Base-by-base conservation (phyloP, 2,329 filamentous ascomycete genomes). In the Boeremia lycopersici region DNA sequence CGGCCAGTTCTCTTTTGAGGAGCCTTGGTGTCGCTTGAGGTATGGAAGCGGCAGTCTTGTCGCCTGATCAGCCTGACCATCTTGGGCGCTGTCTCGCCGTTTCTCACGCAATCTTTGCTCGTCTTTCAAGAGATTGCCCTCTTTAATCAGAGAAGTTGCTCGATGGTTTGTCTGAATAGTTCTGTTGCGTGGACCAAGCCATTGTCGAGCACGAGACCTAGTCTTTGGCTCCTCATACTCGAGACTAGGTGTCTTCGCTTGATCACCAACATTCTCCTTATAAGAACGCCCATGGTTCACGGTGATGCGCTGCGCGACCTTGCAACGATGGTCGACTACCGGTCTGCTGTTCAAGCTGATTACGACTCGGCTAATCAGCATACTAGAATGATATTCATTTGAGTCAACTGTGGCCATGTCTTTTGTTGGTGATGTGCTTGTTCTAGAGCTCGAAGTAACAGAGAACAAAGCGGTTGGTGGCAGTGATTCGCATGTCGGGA, bases 311-410 rank as follows among this genome's bases (percentile, higher is more conserved):
- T 60, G 60, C 8, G 60, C 34, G 19, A 43, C 34, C 2, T 43
- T 23, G 62, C 65, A 70, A 6, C 26, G 35, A 38, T 63, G 62
- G 34, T 71, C 65, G 3, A 72, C 41, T 6, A 71, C 13, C 6
- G 29, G n/a, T 2, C 31, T 34, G 8, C 56, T 55, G 15, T 59
- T 23, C n/a, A 53, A 48, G 6, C 63, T 59, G 11, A 72, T 58
- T 2, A 68, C 47, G 4, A 70, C 53, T 11, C 62, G 61, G 7
- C 35, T 56, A 17, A 71, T 6, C 0, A 46, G 11, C 13, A 62
- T 17, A n/a, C 43, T 48, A 28, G 40, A 9, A 7, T 8, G 33
- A 29, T 29, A 12, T 11, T 35, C 38, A 6, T 41, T 19, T 7
- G 8, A 8, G 7, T 8, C 5, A 9, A 4, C 13, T 15, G 6